Base-by-base conservation (phyloP, 768 basidiomycete genomes). In the Boletus patriciae region DNA sequence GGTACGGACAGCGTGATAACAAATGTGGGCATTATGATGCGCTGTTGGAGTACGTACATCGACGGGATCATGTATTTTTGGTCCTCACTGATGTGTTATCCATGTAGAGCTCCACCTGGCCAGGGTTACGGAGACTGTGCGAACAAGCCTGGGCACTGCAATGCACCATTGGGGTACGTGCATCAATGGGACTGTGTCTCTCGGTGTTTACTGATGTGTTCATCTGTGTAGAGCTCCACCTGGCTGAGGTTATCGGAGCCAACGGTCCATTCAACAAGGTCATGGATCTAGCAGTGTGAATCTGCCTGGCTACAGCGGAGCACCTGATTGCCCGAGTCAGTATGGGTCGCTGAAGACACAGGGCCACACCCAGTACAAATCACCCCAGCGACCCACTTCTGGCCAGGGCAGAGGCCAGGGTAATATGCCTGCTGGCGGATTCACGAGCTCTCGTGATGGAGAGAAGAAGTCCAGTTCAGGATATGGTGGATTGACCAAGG, bases 341-440 rank as follows among this genome's bases (percentile, higher is more conserved):
- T 66, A 68, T 16, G 47, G 47, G 11, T 8, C 40, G 21, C 46
- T 47, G 38, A 50, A 50, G 27, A 34, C 58, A 18, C 61, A 57
- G 13, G 57, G 51, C 33, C 57, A 54, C 12, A 4, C 46, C 43
- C 56, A 54, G 38, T 58, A 65, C 7, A 61, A 54, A 3, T 18
- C 54, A 2, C 33, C 54, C 11, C 52, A 55, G 12, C 57, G 48
- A 27, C 42, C 42, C 42, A 31, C 48, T 6, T 1, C 54, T 37
- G 58, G 55, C 10, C 23, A 49, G 38, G 55, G 58, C 10, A 46
- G 25, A 34, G 38, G 36, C 19, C 37, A 52, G 45, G 59, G 54
- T 0, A 58, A 57, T 21, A 19, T 53, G 21, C 67, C 66, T 15
- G 21, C 61, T 19, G 66, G 66, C 4, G 67, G 55, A 19, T 66